Percentiles rank a stretch among this genome's conserved stretches.
phyloP scores from a whole-genome alignment of 345 rosid species.

The Erucastrum elatum region DNA sequence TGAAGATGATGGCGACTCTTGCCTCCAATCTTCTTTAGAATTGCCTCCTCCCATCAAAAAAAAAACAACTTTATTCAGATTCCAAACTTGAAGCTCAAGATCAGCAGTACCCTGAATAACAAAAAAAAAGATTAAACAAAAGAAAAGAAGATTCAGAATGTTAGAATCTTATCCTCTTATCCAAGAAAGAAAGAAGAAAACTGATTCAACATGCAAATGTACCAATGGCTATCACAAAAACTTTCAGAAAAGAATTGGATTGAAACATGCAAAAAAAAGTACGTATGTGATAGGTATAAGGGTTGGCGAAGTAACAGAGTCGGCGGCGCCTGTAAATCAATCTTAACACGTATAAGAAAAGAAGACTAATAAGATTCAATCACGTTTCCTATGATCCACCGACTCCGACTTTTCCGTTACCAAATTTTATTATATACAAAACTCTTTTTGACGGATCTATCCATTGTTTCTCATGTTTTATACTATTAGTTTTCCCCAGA shows the following conservation, averaged over 20 bases:
- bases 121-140: neutral
- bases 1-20: conserved; percentile 15
- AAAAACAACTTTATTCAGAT: neutral
- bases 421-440: too few relatives aligned
- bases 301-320: neutral
- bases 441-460: neutral
- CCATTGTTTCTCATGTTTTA: neutral
- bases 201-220: conserved; percentile 2
- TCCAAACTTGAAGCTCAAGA: conserved; percentile 10
- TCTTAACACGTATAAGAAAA: neutral
- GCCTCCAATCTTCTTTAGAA: conserved; percentile 55
- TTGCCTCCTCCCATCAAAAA: conserved; percentile 62
- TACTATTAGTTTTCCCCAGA: neutral
- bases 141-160: neutral
- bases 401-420: neutral
- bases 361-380: conserved; percentile 25
- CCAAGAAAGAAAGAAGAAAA: neutral
- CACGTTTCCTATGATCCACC: conserved; percentile 34
- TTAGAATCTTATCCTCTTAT: conserved; percentile 18
- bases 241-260: neutral
- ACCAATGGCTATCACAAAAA: neutral
- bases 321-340: neutral
- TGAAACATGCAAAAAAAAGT: neutral
- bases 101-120: neutral
- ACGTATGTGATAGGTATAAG: neutral